These are phyloP conservation scores for Cochlearia excelsa DNA, from an alignment of 345 rosid genomes.

Conservation along the genomic window DNA sequence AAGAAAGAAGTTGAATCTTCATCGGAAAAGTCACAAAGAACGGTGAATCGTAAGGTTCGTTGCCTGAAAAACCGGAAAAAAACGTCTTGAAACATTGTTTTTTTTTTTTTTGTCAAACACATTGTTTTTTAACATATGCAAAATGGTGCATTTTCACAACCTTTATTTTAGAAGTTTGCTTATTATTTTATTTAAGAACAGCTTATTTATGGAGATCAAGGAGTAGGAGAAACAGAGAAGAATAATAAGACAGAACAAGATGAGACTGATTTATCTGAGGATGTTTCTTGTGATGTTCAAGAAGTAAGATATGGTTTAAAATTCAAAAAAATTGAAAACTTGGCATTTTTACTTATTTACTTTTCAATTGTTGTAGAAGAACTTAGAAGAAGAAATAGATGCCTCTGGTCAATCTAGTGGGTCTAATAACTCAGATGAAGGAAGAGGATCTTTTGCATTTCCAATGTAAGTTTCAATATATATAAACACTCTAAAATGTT, in stretches of 20 bases:
- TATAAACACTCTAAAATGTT: too few species aligned
- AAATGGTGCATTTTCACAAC: too few species aligned
- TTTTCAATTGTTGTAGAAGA: conserved; percentile 18
- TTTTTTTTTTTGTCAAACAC: background rate
- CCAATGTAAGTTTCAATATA: conserved; percentile 51
- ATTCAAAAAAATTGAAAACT: conserved; percentile 10
- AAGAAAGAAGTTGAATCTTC: conserved; percentile 31
- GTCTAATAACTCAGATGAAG: conserved; percentile 51
- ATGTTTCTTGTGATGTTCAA: conserved; percentile 26
- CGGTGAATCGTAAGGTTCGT: conserved; percentile 45
- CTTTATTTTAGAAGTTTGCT: background rate
- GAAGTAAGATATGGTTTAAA: conserved; percentile 17
- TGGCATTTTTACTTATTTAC: background rate
- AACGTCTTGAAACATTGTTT: too few species aligned
- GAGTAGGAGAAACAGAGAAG: conserved; percentile 20
- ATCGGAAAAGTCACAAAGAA: conserved; percentile 24
- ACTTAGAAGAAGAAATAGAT: conserved; percentile 30
- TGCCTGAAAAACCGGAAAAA: background rate
- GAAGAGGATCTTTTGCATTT: conserved; percentile 66
- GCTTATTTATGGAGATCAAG: conserved; percentile 35
- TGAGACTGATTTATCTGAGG: conserved; percentile 15
- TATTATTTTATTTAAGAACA: conserved; percentile 19
- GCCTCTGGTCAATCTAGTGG: conserved; percentile 41
- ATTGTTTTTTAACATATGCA: too few species aligned
- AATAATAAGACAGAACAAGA: conserved; percentile 17